Evolutionary conservation across 2,329 filamentous ascomycete species (phyloP), one percentile per base, ranked within the genome.

Genomic region (Gaeumannomyces tritici): DNA sequence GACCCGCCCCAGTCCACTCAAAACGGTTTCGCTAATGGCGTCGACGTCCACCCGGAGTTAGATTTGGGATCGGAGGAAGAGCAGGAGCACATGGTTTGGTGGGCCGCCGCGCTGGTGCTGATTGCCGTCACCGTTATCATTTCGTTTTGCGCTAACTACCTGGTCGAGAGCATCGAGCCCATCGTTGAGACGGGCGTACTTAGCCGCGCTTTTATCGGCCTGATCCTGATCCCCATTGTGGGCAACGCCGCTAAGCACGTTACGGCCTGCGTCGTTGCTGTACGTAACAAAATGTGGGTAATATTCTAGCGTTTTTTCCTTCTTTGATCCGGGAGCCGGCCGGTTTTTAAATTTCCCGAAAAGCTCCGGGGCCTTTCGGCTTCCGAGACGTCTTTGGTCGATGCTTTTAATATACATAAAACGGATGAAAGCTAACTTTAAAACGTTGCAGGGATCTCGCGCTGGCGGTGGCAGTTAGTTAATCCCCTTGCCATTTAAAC

Each of bases 221-320:
- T 93, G 13, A 92, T 93, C 68, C 84, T 93, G 61, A 77, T 93
- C 5, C 89, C 89, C 11, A 91, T 93, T 67, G 89, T 92, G n/a
- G 89, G 89, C 54, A 93, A 93, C 68, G 89, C 89, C 2, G 89
- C 89, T 18, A 89, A 93, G 73, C 89, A 93, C 69, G 89, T 92
- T 54, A 93, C 90, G 1, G 90, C 90, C 26, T 87, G 91, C 26
- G 87, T 92, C 33, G 89, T 93, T 29, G 89, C 90, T 0, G 79
- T 87, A 65, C 89, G 90, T 73, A 84, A 93, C 75, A 93, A 89
- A 77, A 89, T 89, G n/a, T n/a, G n/a, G n/a, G n/a, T n/a, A n/a
- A n/a, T n/a, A n/a, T n/a, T n/a, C n/a, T n/a, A n/a, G n/a, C n/a
- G n/a, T n/a, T n/a, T n/a, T n/a, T n/a, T n/a, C n/a, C n/a, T n/a